Percentiles rank a stretch among this genome's conserved stretches.
Evolutionary conservation across 2,329 filamentous ascomycete species (phyloP).

Genomic region (Fusarium nisikadoi): DNA sequence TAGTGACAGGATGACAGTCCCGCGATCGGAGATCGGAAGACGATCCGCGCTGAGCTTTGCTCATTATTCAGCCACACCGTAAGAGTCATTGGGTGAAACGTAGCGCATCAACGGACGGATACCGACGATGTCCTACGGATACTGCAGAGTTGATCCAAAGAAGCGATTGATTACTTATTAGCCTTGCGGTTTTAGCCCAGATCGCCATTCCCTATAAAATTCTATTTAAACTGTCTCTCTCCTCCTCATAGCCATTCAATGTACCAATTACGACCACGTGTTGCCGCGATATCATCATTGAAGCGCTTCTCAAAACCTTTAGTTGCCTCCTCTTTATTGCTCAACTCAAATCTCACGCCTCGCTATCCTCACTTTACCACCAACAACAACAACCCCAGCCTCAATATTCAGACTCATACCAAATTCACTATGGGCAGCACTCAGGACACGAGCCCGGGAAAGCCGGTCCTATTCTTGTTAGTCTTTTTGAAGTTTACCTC

Average conservation of each 20-base stretch:
- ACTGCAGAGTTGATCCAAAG: slow-evolving; percentile 5
- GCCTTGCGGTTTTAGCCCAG: slow-evolving; percentile 16
- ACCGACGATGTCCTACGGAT: not conserved
- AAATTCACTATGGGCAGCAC: slow-evolving; percentile 47
- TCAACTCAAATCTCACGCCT: slow-evolving; percentile 26
- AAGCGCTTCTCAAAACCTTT: slow-evolving; percentile 28
- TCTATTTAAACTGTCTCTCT: slow-evolving; percentile 12
- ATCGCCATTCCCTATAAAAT: slow-evolving; percentile 19
- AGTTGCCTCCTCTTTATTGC: slow-evolving; percentile 14
- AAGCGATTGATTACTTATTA: slow-evolving; percentile 8
- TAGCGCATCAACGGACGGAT: slow-evolving; percentile 15
- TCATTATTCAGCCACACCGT: slow-evolving; percentile 40
- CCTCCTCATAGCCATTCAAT: slow-evolving; percentile 32
- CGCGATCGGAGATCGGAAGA: slow-evolving; percentile 29
- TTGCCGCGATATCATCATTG: slow-evolving; percentile 19
- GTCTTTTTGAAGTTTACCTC: slow-evolving; percentile 7
- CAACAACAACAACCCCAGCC: slow-evolving; percentile 6
- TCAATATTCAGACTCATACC: slow-evolving; percentile 9
- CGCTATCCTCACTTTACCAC: slow-evolving; percentile 12
- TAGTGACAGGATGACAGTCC: slow-evolving; percentile 11
- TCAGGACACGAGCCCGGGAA: slow-evolving; percentile 49
- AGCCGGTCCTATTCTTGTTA: slow-evolving; percentile 59
- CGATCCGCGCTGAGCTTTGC: not conserved
- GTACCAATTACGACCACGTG: slow-evolving; percentile 41
- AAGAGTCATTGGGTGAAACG: slow-evolving; percentile 38